Conservation (phyloP, 345 rosid genomes). For the Brassica cretica region DNA sequence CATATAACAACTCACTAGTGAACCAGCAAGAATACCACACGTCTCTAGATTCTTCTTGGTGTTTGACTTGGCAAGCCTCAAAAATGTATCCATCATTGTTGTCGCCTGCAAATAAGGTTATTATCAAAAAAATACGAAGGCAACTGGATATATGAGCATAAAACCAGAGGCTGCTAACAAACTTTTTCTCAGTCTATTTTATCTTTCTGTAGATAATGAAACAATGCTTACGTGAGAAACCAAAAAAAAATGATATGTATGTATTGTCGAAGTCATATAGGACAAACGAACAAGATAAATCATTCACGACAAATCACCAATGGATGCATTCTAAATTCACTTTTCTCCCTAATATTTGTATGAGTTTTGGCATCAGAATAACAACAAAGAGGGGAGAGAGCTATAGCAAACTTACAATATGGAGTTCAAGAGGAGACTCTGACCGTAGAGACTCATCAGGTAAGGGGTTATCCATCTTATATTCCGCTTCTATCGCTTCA, state of each 20-base stretch:
- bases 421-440: conserved; percentile 84
- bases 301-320: conserved; percentile 1
- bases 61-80: conserved; percentile 91
- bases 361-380: conserved; percentile 16
- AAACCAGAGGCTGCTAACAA: neutral
- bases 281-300: neutral
- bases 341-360: neutral
- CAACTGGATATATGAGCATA: neutral
- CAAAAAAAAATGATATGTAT: neutral
- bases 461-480: conserved; percentile 52
- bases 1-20: conserved; percentile 64
- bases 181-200: neutral
- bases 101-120: conserved; percentile 62
- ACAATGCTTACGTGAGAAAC: neutral
- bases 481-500: conserved; percentile 49
- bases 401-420: conserved; percentile 64
- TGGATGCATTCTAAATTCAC: neutral
- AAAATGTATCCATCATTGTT: conserved; percentile 84
- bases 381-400: neutral
- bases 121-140: conserved; percentile 10
- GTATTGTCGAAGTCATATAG: neutral
- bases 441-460: conserved; percentile 54
- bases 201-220: neutral
- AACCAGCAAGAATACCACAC: conserved; percentile 96
- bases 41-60: conserved; percentile 89